Base-by-base conservation (phyloP, 2,329 filamentous ascomycete genomes). In the Knufia fluminis region DNA sequence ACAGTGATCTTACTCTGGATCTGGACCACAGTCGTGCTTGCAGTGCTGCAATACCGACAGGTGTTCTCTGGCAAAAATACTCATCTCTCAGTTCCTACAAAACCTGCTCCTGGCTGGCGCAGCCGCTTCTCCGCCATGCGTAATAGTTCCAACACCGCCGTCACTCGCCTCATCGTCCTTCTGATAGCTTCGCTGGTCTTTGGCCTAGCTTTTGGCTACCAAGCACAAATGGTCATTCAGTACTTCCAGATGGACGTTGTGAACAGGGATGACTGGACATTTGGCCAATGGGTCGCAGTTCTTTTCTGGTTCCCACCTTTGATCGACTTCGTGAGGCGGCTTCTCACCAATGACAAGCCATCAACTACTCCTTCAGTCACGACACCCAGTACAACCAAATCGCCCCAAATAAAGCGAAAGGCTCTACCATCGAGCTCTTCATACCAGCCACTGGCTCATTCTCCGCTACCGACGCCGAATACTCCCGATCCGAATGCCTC, bases 201-300 rank as follows among this genome's bases (percentile, higher is more conserved):
- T 22, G 33, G 16, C n/a, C 33, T 36, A 36, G 22, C 40, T n/a
- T 43, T 43, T 22, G 24, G 22, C 40, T 43, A 43, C 40, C 40
- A 43, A 20, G 14, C 24, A 10, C 20, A n/a, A 16, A 43, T 43
- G 40, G 22, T 16, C 4, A 23, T 43, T 8, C 40, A 26, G 14
- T 43, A 43, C 40, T 26, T 12, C 20, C 40, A 26, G 23, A 28
- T 43, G 40, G 23, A 43, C 9, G 40, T 43, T 7, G 24, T 43
- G 8, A 22, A 28, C 40, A 28, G 19, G 40, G 9, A 28, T 14
- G 24, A n/a, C 23, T 43, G 40, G 40, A 26, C 40, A 43, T 43
- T 43, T 19, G 23, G 40, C 4, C 23, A 43, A 26, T 23, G 22
- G 14, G 20, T 43, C n/a, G 20, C 40, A n/a, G 20, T 26, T 16